phyloP scores from a whole-genome alignment of 768 basidiomycete genomes.

The Leccinum aurantiacum region DNA sequence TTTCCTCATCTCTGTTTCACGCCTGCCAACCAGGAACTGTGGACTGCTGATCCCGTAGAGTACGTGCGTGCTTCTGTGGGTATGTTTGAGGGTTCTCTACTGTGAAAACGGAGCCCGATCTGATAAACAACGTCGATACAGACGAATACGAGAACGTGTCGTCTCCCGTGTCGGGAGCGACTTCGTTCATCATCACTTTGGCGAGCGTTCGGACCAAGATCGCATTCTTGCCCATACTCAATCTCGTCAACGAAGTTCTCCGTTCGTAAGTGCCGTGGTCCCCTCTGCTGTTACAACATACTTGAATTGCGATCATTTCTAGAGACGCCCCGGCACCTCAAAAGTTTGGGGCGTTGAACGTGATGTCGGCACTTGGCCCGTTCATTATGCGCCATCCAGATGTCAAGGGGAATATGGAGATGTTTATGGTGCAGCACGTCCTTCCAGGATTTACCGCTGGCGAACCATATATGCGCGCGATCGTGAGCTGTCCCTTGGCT shows the following conservation, averaged over 20 bases:
- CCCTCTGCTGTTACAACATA: not conserved
- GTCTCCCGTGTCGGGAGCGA: slow-evolving; percentile 75
- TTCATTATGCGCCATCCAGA: slow-evolving; percentile 86
- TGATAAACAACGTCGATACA: slow-evolving; percentile 26
- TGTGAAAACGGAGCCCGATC: not conserved
- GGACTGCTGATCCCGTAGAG: slow-evolving; percentile 82
- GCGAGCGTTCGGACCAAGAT: slow-evolving; percentile 78
- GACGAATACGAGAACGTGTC: slow-evolving; percentile 82
- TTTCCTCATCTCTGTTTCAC: slow-evolving; percentile 89
- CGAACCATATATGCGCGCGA: slow-evolving; percentile 74
- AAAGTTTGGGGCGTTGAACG: slow-evolving; percentile 82
- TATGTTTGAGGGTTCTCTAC: slow-evolving; percentile 31
- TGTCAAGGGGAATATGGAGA: slow-evolving; percentile 73
- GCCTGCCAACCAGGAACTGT: slow-evolving; percentile 60
- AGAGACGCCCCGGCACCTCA: slow-evolving; percentile 59
- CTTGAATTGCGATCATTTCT: slow-evolving; percentile 7
- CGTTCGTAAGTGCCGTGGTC: slow-evolving; percentile 47
- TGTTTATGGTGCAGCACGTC: slow-evolving; percentile 72
- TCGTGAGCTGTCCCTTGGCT: slow-evolving; percentile 50
- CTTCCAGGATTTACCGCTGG: slow-evolving; percentile 65
- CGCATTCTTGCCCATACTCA: slow-evolving; percentile 79
- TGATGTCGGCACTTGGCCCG: slow-evolving; percentile 71
- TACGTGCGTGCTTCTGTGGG: slow-evolving; percentile 77
- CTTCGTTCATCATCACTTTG: slow-evolving; percentile 74
- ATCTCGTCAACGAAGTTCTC: slow-evolving; percentile 74